Conservation (phyloP, 2,329 filamentous ascomycete species). For the Cercospora zeina region DNA sequence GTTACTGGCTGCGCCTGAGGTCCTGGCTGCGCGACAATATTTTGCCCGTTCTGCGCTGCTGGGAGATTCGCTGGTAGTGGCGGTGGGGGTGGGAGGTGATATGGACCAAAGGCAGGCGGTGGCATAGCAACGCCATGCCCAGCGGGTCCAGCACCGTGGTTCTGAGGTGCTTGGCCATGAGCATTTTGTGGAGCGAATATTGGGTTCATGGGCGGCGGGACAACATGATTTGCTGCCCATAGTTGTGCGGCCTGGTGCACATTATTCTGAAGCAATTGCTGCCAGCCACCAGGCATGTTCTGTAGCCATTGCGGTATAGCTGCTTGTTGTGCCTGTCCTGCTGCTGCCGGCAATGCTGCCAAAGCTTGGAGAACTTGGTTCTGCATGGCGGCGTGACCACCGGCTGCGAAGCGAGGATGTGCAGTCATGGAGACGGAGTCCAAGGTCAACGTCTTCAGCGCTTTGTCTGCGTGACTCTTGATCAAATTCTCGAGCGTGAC, state of each 20-base stretch:
- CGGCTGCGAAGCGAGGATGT: slow-evolving; percentile 34
- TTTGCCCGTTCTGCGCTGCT: slow-evolving; percentile 5
- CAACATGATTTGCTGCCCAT: background rate
- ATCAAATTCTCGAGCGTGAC: slow-evolving; percentile 57
- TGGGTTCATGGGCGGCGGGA: background rate
- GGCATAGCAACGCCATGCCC: background rate
- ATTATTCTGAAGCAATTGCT: slow-evolving; percentile 19
- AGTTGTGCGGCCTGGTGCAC: slow-evolving; percentile 12
- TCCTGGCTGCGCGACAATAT: background rate
- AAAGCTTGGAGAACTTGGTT: slow-evolving; percentile 23
- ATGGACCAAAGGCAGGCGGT: background rate
- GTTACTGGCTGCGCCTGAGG: background rate
- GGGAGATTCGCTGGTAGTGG: background rate
- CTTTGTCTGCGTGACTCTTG: slow-evolving; percentile 49
- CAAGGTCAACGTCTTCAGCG: slow-evolving; percentile 57
- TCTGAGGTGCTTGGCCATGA: background rate
- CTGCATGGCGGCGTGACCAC: slow-evolving; percentile 22
- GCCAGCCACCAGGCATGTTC: slow-evolving; percentile 10
- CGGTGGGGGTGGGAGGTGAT: background rate
- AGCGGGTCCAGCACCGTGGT: background rate
- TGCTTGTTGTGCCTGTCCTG: slow-evolving; percentile 11
- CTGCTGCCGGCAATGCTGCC: slow-evolving; percentile 10
- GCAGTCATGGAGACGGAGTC: slow-evolving; percentile 66
- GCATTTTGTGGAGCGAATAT: background rate
- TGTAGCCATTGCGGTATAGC: slow-evolving; percentile 18